Conservation (phyloP, 148 eudicot species). For the Rhododendron mucronatum region DNA sequence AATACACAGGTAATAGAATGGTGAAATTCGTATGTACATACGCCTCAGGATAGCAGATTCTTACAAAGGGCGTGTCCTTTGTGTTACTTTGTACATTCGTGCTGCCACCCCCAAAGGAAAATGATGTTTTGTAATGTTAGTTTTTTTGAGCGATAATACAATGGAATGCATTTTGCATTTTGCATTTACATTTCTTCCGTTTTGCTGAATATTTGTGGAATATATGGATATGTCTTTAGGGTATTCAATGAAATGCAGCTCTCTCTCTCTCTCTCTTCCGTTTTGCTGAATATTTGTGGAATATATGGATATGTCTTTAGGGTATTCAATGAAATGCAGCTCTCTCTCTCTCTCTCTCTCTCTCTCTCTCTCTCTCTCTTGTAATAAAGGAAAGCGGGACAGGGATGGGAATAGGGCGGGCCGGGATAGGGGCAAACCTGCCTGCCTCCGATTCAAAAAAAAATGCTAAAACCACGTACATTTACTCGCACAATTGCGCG, state of each 20-base stretch:
- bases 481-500: no score
- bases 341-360: no score
- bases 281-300: neutral
- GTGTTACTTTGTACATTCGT: neutral
- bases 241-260: no score
- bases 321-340: no score
- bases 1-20: slow-evolving; percentile 2
- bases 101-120: neutral
- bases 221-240: neutral
- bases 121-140: neutral
- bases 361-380: no score
- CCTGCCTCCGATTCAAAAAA: no score
- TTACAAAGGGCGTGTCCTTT: neutral
- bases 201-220: neutral
- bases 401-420: no score
- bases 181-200: neutral
- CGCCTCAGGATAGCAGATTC: neutral
- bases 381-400: no score
- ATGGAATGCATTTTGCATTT: neutral
- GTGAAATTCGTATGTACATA: neutral
- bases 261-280: no score
- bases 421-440: no score
- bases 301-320: neutral
- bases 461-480: no score
- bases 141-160: neutral